These are phyloP conservation scores for Pseudocercospora cruenta DNA, from an alignment of 2,329 filamentous ascomycete species.

Conservation along the genomic window DNA sequence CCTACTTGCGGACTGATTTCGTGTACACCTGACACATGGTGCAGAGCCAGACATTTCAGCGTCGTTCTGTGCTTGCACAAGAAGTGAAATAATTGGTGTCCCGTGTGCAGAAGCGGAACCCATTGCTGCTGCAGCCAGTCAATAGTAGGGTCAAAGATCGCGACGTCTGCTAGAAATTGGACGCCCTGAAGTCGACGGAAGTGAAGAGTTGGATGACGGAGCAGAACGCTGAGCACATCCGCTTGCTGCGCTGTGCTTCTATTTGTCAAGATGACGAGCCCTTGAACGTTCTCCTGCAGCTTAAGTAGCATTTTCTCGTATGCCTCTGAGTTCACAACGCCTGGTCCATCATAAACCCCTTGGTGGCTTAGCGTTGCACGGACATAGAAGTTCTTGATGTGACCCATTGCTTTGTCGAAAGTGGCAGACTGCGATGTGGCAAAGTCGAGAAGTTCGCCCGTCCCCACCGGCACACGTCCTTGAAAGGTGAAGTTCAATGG, in stretches of 20 bases:
- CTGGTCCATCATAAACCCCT: background rate
- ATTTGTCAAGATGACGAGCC: background rate
- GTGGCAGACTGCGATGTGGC: background rate
- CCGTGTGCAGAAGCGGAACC: background rate
- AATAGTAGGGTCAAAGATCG: background rate
- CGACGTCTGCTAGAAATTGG: background rate
- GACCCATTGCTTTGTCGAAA: background rate
- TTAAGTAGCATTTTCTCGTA: background rate
- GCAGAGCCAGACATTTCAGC: background rate
- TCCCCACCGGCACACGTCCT: background rate
- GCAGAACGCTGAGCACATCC: background rate
- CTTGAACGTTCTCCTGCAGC: background rate
- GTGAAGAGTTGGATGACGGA: background rate
- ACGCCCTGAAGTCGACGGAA: background rate
- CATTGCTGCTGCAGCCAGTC: background rate
- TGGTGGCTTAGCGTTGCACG: background rate
- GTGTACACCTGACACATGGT: background rate
- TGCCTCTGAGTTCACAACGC: background rate
- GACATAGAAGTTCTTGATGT: background rate
- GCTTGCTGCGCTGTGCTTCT: background rate
- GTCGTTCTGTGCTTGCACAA: background rate
- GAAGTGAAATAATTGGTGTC: background rate
- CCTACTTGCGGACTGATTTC: background rate
- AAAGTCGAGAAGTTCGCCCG: background rate
- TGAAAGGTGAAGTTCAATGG: background rate